A percentile compares a stretch with the other conserved stretches of the same genome.
phyloP scores from a whole-genome alignment of 495 filamentous ascomycete species.

The Ramalina peruviana region DNA sequence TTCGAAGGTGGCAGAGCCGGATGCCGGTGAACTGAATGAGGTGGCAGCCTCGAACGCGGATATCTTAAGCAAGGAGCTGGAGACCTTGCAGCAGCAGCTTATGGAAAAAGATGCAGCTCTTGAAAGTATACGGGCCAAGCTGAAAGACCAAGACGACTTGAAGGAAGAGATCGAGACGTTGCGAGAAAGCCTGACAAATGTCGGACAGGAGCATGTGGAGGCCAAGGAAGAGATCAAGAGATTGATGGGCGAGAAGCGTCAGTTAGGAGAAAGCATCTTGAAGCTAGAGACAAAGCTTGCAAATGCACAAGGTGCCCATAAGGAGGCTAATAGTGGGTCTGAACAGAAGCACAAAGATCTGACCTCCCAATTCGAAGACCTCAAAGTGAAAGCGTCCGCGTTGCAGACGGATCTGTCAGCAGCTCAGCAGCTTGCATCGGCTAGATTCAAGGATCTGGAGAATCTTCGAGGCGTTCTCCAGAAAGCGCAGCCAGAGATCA shows the following conservation, averaged over 20 bases:
- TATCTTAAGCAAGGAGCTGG: constrained; percentile 37
- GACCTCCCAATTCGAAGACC: constrained; percentile 55
- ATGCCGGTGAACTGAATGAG: constrained; percentile 6
- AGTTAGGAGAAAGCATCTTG: constrained; percentile 46
- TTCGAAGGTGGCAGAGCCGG: constrained; percentile 20
- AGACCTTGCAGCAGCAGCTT: constrained; percentile 44
- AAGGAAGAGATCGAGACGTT: constrained; percentile 77
- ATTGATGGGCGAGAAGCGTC: constrained; percentile 43
- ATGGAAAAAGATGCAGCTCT: constrained; percentile 60
- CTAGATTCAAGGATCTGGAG: constrained; percentile 74
- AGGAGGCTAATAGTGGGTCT: constrained; percentile 31
- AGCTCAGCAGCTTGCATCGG: constrained; percentile 69
- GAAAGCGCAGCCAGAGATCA: constrained; percentile 76
- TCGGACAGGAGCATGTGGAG: constrained; percentile 71
- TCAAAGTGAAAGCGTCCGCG: constrained; percentile 53
- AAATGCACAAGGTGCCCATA: constrained; percentile 42
- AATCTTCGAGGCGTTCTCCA: constrained; percentile 65
- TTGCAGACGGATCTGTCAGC: constrained; percentile 77
- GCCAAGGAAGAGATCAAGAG: constrained; percentile 67
- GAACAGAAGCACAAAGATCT: constrained; percentile 44
- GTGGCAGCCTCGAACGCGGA: constrained; percentile 12
- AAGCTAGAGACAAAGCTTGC: constrained; percentile 51
- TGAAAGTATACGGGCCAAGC: constrained; percentile 46
- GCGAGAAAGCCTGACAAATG: constrained; percentile 56
- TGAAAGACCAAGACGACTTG: constrained; percentile 65